A percentile compares a stretch with the other conserved stretches of the same genome.
Conservation (phyloP, 23 red algal genomes). For the Gracilaria gracilis region DNA sequence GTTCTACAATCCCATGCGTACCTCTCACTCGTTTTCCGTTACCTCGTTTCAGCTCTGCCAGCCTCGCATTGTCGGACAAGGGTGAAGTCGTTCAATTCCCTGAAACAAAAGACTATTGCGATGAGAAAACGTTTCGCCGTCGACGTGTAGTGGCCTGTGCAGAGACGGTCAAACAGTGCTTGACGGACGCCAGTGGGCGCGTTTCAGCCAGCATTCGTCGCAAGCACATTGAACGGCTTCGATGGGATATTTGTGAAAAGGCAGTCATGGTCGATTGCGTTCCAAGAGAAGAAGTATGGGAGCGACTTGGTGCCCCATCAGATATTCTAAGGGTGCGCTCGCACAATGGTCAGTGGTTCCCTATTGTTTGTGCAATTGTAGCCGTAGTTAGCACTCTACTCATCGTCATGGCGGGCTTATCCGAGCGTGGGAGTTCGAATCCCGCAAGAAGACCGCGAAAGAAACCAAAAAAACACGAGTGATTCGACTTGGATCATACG, state of each 20-base stretch:
- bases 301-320: not conserved
- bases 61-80: not conserved
- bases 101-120: constrained; percentile 48
- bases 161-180: constrained; percentile 28
- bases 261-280: constrained; percentile 53
- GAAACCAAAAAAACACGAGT: constrained; percentile 22
- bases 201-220: not conserved
- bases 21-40: constrained; percentile 23
- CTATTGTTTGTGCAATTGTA: not conserved
- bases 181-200: not conserved
- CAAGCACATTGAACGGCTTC: constrained; percentile 38
- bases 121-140: constrained; percentile 9
- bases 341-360: not conserved
- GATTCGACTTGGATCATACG: not conserved
- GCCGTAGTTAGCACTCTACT: not conserved
- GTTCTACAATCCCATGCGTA: constrained; percentile 42
- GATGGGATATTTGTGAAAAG: constrained; percentile 51
- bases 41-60: constrained; percentile 15
- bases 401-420: not conserved
- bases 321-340: constrained; percentile 6
- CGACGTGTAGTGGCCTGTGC: constrained; percentile 35
- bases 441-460: not conserved
- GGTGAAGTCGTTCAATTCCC: not conserved
- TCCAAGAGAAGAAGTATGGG: constrained; percentile 33
- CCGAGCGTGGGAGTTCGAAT: not conserved